phyloP scores from a whole-genome alignment of 495 filamentous ascomycete genomes.

The Rhypophila decipiens region DNA sequence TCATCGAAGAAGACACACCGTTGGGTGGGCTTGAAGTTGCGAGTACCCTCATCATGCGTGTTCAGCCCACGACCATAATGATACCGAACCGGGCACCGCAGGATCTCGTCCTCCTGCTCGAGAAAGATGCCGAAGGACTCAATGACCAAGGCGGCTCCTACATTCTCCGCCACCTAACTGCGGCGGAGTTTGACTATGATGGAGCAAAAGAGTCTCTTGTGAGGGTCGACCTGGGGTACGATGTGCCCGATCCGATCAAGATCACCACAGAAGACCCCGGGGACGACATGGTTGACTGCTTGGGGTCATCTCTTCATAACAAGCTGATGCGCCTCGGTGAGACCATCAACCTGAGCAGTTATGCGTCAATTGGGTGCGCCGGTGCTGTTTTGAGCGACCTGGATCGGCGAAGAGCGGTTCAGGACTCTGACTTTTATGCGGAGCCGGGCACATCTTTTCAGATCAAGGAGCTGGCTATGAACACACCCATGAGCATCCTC shows the following conservation, averaged over 20 bases:
- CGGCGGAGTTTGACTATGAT: conserved; percentile 72
- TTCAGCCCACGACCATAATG: conserved; percentile 75
- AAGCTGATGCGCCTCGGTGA: conserved; percentile 66
- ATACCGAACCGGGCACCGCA: conserved; percentile 66
- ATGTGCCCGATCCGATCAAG: conserved; percentile 45
- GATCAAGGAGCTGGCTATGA: conserved; percentile 68
- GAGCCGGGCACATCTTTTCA: conserved; percentile 45
- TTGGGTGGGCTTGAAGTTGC: conserved; percentile 64
- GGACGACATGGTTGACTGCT: conserved; percentile 39
- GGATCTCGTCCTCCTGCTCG: conserved; percentile 40
- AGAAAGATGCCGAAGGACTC: conserved; percentile 33
- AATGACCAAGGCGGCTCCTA: conserved; percentile 47
- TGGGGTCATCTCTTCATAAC: conserved; percentile 51
- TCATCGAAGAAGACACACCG: conserved; percentile 74
- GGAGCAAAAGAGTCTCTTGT: conserved; percentile 62
- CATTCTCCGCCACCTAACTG: conserved; percentile 64
- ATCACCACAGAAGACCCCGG: conserved; percentile 51
- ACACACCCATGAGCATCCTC: conserved; percentile 70
- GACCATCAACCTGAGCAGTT: conserved; percentile 73
- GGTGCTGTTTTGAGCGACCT: conserved; percentile 79
- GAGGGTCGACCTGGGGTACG: conserved; percentile 45
- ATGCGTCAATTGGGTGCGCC: conserved; percentile 59
- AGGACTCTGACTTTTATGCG: conserved; percentile 50
- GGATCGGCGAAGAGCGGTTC: conserved; percentile 59
- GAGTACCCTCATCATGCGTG: conserved; percentile 68